Evolutionary conservation across 1,284 basidiomycete species (phyloP), one percentile per base, ranked within the genome.

Genomic region (Cutaneotrichosporon spelunceum): DNA sequence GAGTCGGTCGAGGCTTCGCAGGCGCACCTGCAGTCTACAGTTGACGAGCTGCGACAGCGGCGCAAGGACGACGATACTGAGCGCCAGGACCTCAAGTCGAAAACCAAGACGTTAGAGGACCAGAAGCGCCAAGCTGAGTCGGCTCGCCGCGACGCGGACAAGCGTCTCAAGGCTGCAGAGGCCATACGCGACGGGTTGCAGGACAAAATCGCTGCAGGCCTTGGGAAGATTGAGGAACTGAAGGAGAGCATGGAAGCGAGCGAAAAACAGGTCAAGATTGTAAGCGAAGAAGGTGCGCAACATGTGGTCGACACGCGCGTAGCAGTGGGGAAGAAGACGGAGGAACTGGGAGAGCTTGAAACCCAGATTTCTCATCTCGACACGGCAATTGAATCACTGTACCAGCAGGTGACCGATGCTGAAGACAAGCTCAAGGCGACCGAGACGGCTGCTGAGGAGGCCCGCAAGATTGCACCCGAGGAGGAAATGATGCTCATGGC

Each of bases 41-140:
- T 97, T 42, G 87, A 88, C 33, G 83, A 85, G 24, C 84, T 89
- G 54, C 85, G 93, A 21, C 84, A 84, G 57, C 84, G 85, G 63
- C 93, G 93, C 75, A 88, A 88, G 53, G 85, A 88, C 65, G 94
- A 97, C 73, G 95, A 97, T 70, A 82, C 82, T 3, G 84, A 85
- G 27, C 85, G 90, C 58, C 79, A 84, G 29, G 91, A 96, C 73
- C 81, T 91, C 60, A 94, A 93, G 75, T 77, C 84, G 23, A 86
- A 87, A 57, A 90, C 89, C 56, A 94, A 94, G 78, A 78, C 82
- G 0, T 82, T 96, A 8, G 94, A 98, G 70, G 94, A 98, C 72
- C 83, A 86, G 62, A 91, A 90, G 78, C 87, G 94, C 44, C 81
- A 82, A 52, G 90, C 93, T 6, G 94, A 97, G 76, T 82, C 84